phyloP scores from a whole-genome alignment of 768 basidiomycete species.

The Leucosporidium creatinivorum region DNA sequence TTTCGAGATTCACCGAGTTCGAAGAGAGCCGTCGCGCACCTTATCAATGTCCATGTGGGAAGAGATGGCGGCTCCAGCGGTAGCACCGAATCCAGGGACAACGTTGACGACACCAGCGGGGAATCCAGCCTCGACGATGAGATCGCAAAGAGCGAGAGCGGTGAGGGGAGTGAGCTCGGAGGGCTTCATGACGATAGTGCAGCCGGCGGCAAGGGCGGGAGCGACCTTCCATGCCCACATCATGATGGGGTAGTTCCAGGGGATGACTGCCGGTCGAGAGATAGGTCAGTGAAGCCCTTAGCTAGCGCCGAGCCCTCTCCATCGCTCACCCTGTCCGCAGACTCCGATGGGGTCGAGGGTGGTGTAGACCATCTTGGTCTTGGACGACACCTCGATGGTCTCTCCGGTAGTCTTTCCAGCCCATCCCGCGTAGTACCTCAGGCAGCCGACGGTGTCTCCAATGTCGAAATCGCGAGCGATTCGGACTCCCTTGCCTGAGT shows the following conservation, averaged over 20 bases:
- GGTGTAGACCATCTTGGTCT: slow-evolving; percentile 68
- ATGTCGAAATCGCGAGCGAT: slow-evolving; percentile 39
- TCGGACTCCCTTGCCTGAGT: slow-evolving; percentile 42
- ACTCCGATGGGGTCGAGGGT: slow-evolving; percentile 88
- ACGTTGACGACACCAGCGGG: slow-evolving; percentile 88
- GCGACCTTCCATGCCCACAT: slow-evolving; percentile 72
- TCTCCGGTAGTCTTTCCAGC: slow-evolving; percentile 81
- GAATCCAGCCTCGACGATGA: slow-evolving; percentile 77
- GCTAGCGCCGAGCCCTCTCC: neutral
- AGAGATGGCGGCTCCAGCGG: slow-evolving; percentile 78
- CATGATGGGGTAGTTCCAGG: slow-evolving; percentile 13
- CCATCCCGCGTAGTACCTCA: slow-evolving; percentile 80
- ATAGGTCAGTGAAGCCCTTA: neutral
- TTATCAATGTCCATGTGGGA: slow-evolving; percentile 61
- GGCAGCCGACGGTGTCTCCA: slow-evolving; percentile 30
- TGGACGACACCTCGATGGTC: slow-evolving; percentile 67
- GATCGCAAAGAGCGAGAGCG: slow-evolving; percentile 52
- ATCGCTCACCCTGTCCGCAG: slow-evolving; percentile 56
- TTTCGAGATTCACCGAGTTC: no score
- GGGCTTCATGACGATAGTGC: slow-evolving; percentile 92
- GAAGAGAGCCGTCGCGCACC: neutral
- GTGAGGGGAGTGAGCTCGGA: slow-evolving; percentile 45
- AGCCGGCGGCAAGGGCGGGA: slow-evolving; percentile 82
- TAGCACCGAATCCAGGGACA: slow-evolving; percentile 65
- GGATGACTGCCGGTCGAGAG: slow-evolving; percentile 23